phyloP scores from a whole-genome alignment of 2,329 filamentous ascomycete species.

The Pseudocercospora fuligena region DNA sequence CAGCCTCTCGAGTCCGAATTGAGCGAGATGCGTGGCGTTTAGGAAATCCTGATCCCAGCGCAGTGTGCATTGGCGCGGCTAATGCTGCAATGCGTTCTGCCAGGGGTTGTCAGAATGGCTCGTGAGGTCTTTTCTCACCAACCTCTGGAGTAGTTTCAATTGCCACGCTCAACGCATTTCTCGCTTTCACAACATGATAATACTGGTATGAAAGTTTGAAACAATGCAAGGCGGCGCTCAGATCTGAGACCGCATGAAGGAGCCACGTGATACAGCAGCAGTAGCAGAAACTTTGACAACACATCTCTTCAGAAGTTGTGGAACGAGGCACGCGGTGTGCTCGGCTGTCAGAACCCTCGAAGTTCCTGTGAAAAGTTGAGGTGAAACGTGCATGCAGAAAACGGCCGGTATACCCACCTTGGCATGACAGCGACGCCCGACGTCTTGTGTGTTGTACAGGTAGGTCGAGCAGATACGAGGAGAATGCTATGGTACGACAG shows the following conservation, averaged over 20 bases:
- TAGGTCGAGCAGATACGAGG: not conserved
- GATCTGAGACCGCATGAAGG: not conserved
- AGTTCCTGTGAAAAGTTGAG: not conserved
- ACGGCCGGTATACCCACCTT: slow-evolving; percentile 4
- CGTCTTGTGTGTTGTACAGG: not conserved
- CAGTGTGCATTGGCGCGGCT: slow-evolving; percentile 28
- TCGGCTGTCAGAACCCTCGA: not conserved
- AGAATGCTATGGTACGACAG: not conserved
- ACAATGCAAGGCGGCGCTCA: slow-evolving; percentile 15
- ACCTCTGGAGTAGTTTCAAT: too few species aligned
- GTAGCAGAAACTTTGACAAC: not conserved
- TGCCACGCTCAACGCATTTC: not conserved
- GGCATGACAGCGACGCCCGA: slow-evolving; percentile 1
- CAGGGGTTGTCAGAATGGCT: slow-evolving; percentile 17
- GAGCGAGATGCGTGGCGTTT: slow-evolving; percentile 1
- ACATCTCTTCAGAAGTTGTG: slow-evolving; percentile 2
- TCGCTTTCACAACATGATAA: not conserved
- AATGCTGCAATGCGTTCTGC: slow-evolving; percentile 20
- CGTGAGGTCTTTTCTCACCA: not conserved
- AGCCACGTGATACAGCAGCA: not conserved
- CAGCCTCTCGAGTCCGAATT: slow-evolving; percentile 20
- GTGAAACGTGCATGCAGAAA: not conserved
- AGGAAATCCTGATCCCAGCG: slow-evolving; percentile 22
- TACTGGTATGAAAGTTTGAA: not conserved
- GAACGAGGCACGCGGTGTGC: not conserved